Evolutionary conservation across 75 land plant genomes (phyloP).

Genomic region (Ceratopteris richardii): DNA sequence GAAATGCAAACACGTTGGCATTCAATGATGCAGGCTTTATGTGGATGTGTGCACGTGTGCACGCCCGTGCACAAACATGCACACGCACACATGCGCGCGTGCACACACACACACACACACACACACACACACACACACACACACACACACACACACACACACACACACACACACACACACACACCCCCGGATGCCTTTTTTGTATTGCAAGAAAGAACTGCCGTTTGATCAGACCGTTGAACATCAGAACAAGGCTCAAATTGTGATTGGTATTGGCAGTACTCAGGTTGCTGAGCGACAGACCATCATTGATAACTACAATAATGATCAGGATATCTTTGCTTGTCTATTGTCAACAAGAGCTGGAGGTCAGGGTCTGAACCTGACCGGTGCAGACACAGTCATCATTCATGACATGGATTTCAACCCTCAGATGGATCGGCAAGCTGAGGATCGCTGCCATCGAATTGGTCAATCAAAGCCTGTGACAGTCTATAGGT

Average conservation of each 20-base stretch:
- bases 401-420: constrained; percentile 98
- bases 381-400: constrained; percentile 93
- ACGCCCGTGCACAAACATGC: too few relatives aligned
- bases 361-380: constrained; percentile 98
- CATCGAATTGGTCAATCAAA: constrained; percentile 95
- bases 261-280: constrained; percentile 26
- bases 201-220: too few relatives aligned
- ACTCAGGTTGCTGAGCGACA: constrained; percentile 93
- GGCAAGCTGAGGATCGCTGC: constrained; percentile 99
- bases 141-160: background rate
- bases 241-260: background rate
- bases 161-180: too few relatives aligned
- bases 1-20: too few relatives aligned
- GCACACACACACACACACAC: constrained; percentile 1
- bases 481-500: constrained; percentile 93
- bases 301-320: constrained; percentile 81
- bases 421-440: constrained; percentile 99
- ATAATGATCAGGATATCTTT: constrained; percentile 81
- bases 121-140: background rate
- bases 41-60: too few relatives aligned
- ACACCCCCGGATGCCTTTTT: too few relatives aligned
- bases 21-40: too few relatives aligned
- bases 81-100: too few relatives aligned
- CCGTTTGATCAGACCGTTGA: too few relatives aligned
- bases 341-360: constrained; percentile 95